These are phyloP conservation scores for Schizonepeta tenuifolia DNA, from an alignment of 257 asterid genomes.

Conservation along the genomic window DNA sequence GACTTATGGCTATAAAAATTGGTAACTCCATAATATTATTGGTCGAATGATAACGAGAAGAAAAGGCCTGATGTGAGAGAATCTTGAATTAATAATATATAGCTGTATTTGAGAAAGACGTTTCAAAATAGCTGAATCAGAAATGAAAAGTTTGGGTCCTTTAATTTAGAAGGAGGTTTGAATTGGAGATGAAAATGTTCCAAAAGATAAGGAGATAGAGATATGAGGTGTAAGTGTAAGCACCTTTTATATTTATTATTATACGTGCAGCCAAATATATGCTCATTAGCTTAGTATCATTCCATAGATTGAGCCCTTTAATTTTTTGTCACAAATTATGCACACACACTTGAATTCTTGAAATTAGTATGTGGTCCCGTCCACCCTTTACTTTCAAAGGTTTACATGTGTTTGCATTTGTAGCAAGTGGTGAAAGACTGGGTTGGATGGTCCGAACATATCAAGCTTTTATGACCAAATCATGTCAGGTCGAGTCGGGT, in stretches of 20 bases:
- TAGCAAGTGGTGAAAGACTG: too few species aligned
- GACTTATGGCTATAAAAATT: background rate
- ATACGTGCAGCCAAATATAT: slow-evolving; percentile 36
- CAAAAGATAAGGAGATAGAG: slow-evolving; percentile 63
- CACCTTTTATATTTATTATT: slow-evolving; percentile 22
- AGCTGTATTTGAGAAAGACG: slow-evolving; percentile 29
- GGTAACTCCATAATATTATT: background rate
- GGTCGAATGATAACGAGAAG: slow-evolving; percentile 36
- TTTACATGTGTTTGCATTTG: background rate
- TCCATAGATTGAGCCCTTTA: background rate
- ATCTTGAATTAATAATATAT: slow-evolving; percentile 36
- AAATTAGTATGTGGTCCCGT: slow-evolving; percentile 2
- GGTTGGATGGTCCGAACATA: too few species aligned
- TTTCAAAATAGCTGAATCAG: slow-evolving; percentile 41
- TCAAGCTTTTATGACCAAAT: too few species aligned
- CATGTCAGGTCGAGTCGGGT: too few species aligned
- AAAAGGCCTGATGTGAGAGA: slow-evolving; percentile 42
- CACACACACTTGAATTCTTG: background rate
- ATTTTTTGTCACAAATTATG: slow-evolving; percentile 8
- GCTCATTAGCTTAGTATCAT: too few species aligned
- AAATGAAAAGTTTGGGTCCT: slow-evolving; percentile 27
- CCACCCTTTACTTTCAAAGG: background rate
- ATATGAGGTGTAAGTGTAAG: slow-evolving; percentile 32
- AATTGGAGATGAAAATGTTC: slow-evolving; percentile 64
- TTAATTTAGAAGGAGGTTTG: slow-evolving; percentile 29